Evolutionary conservation across 2,329 filamentous ascomycete genomes (phyloP).

Genomic region (Pseudogymnoascus sp.): DNA sequence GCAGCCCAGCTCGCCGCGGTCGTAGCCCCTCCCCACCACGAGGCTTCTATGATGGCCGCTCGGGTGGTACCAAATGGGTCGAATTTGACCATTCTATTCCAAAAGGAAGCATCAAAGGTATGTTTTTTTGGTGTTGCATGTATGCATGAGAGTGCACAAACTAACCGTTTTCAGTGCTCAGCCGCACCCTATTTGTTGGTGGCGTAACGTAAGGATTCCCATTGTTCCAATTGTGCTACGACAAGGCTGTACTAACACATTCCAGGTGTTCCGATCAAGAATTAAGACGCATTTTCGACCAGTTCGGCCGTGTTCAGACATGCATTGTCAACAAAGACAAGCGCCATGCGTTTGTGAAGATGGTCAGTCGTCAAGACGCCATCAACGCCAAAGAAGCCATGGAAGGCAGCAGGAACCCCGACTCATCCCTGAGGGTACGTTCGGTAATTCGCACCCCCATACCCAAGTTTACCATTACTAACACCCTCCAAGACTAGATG

Average conservation of each 20-base stretch:
- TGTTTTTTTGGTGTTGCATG: constrained; percentile 11
- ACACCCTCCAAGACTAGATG: constrained; percentile 62
- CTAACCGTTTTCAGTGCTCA: constrained; percentile 54
- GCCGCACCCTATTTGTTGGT: constrained; percentile 91
- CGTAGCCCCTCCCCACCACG: constrained; percentile 51
- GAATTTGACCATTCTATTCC: constrained; percentile 70
- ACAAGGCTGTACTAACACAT: constrained; percentile 23
- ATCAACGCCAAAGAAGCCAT: constrained; percentile 77
- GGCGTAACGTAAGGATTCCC: constrained; percentile 68
- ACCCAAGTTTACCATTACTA: constrained; percentile 1
- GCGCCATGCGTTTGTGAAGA: constrained; percentile 97
- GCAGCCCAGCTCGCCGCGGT: constrained; percentile 67
- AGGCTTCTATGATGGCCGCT: constrained; percentile 28
- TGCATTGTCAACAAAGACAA: constrained; percentile 98
- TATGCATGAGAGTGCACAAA: constrained; percentile 12
- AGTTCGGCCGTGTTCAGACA: constrained; percentile 83
- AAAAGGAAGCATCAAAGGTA: constrained; percentile 69
- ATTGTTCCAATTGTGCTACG: constrained; percentile 9
- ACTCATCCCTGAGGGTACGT: constrained; percentile 38
- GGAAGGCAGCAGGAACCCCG: constrained; percentile 66
- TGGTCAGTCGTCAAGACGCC: constrained; percentile 83
- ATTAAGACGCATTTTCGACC: constrained; percentile 69
- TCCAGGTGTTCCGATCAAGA: constrained; percentile 67
- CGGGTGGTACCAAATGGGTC: constrained; percentile 60
- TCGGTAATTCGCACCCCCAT: constrained; percentile 12